A percentile compares a stretch with the other conserved stretches of the same genome.
Conservation (phyloP, 495 filamentous ascomycete genomes). For the Mycothermus thermophilus region DNA sequence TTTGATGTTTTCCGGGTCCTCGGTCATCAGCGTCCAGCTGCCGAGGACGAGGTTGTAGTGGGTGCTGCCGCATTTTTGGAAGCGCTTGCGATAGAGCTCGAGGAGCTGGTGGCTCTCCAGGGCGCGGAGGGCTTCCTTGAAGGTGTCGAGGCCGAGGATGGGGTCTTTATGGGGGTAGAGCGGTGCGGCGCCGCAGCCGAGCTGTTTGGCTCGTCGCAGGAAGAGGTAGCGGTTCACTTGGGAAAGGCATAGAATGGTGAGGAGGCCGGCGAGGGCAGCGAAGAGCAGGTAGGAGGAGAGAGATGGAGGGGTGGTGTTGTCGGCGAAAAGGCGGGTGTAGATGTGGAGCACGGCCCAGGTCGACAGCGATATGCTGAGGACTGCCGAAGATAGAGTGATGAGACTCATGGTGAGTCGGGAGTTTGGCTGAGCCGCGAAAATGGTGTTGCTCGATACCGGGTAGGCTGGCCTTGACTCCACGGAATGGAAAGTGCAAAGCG, state of each 20-base stretch:
- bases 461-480: no score
- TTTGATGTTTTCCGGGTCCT: constrained; percentile 63
- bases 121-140: constrained; percentile 15
- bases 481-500: no score
- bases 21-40: constrained; percentile 34
- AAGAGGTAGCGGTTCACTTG: constrained; percentile 5
- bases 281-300: constrained; percentile 1
- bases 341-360: neutral
- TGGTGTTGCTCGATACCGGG: no score
- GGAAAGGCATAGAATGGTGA: constrained; percentile 1
- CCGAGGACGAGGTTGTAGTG: constrained; percentile 18
- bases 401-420: neutral
- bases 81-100: constrained; percentile 8
- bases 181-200: constrained; percentile 12
- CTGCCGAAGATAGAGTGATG: neutral
- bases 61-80: constrained; percentile 19
- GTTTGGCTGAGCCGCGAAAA: no score
- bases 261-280: neutral
- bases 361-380: neutral
- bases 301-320: neutral
- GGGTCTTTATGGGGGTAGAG: constrained; percentile 28
- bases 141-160: constrained; percentile 28
- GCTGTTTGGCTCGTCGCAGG: constrained; percentile 3
- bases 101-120: constrained; percentile 19
- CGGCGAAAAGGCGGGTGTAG: neutral